Evolutionary conservation across 163 green algal species (phyloP).

Genomic region (Scenedesmus sp.): DNA sequence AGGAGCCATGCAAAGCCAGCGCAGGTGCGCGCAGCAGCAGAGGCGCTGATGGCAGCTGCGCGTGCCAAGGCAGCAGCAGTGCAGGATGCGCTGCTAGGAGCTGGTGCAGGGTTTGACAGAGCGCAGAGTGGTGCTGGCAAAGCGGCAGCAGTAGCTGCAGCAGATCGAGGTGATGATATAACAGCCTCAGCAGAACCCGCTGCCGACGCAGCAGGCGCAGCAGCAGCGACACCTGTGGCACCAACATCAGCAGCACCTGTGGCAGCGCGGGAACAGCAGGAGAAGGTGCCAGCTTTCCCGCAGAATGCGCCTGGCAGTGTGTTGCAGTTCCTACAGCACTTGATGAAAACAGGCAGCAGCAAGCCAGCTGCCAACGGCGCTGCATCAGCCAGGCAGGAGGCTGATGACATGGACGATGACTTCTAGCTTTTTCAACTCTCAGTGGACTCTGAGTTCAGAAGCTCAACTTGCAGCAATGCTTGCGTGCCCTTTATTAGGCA

Average conservation of each 20-base stretch:
- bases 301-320: constrained; percentile 9
- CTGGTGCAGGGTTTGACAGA: not conserved
- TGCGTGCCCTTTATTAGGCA: too few relatives aligned
- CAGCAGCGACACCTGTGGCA: not conserved
- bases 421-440: not conserved
- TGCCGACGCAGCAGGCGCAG: not conserved
- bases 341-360: constrained; percentile 7
- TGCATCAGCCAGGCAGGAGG: not conserved
- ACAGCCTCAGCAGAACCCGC: not conserved
- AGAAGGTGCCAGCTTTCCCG: not conserved
- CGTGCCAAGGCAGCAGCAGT: not conserved
- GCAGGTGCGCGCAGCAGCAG: not conserved
- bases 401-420: not conserved
- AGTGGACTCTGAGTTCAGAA: too few relatives aligned
- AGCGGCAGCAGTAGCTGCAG: constrained; percentile 12
- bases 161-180: not conserved
- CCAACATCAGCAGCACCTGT: not conserved
- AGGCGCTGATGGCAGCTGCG: not conserved
- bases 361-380: not conserved
- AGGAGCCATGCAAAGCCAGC: not conserved
- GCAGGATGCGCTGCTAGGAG: not conserved
- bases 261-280: not conserved
- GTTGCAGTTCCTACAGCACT: constrained; percentile 2
- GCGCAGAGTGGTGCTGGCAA: not conserved
- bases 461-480: too few relatives aligned